Percentiles rank a stretch among this genome's conserved stretches.
Evolutionary conservation across 169 alveolate species (phyloP).

Genomic region (Cryptosporidium sp.): DNA sequence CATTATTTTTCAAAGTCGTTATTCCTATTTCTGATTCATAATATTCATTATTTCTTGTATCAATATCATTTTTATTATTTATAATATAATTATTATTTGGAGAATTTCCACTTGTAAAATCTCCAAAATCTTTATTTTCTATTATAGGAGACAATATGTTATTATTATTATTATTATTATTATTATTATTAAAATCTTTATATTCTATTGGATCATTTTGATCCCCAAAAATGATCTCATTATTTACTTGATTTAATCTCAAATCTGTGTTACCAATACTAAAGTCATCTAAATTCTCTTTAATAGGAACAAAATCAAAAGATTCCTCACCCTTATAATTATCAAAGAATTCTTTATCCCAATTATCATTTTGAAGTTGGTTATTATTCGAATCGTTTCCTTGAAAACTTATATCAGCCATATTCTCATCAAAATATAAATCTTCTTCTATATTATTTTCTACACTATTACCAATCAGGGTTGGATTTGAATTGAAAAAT

Average conservation of each 20-base stretch:
- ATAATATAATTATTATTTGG: background rate
- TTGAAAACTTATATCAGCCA: slow-evolving; percentile 25
- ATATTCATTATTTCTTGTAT: background rate
- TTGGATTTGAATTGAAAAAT: background rate
- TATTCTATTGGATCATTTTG: background rate
- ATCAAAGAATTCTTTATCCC: slow-evolving; percentile 26
- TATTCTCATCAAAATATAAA: slow-evolving; percentile 27
- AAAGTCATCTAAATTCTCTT: background rate
- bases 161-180: background rate
- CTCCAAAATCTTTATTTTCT: background rate
- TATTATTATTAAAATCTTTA: background rate
- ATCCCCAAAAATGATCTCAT: background rate
- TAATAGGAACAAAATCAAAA: background rate
- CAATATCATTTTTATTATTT: background rate
- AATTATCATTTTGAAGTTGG: slow-evolving; percentile 12
- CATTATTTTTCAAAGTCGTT: background rate
- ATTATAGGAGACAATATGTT: background rate
- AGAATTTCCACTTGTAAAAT: slow-evolving; percentile 3
- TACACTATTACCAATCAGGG: background rate
- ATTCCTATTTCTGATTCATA: background rate
- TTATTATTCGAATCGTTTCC: slow-evolving; percentile 14
- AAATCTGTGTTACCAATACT: background rate
- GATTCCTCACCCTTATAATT: background rate
- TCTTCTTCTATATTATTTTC: background rate
- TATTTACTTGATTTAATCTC: background rate